These are phyloP conservation scores for Truncatella angustata DNA, from an alignment of 2,329 filamentous ascomycete genomes.

Conservation along the genomic window DNA sequence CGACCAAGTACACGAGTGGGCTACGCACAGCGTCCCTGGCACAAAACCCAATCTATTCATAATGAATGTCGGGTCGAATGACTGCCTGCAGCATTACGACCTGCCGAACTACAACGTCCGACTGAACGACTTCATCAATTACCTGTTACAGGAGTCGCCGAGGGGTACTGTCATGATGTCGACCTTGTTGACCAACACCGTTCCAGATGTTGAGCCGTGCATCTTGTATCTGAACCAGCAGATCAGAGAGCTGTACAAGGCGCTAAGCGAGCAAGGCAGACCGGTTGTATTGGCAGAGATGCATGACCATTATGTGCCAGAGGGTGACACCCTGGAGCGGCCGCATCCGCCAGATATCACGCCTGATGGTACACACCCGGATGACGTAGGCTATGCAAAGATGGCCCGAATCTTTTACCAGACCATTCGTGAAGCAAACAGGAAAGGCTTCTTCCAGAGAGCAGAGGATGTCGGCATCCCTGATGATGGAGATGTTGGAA, in stretches of 20 bases:
- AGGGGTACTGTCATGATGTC: slow-evolving; percentile 23
- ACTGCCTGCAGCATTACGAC: slow-evolving; percentile 24
- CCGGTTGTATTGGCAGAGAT: slow-evolving; percentile 25
- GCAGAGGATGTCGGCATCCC: slow-evolving; percentile 17
- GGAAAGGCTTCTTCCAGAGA: slow-evolving; percentile 15
- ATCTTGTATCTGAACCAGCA: slow-evolving; percentile 21
- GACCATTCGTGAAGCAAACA: slow-evolving; percentile 20
- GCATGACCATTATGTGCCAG: slow-evolving; percentile 19
- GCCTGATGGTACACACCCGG: slow-evolving; percentile 23
- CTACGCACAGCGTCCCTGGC: slow-evolving; percentile 16
- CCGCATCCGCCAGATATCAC: slow-evolving; percentile 18
- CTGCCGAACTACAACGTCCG: slow-evolving; percentile 16
- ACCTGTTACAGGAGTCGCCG: slow-evolving; percentile 20
- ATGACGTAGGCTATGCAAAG: slow-evolving; percentile 21
- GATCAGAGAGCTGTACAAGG: slow-evolving; percentile 16
- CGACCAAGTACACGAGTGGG: slow-evolving; percentile 22
- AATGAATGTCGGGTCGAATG: slow-evolving; percentile 28
- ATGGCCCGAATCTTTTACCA: slow-evolving; percentile 22
- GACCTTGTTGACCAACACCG: slow-evolving; percentile 23
- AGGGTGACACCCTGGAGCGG: slow-evolving; percentile 12
- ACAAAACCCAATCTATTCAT: slow-evolving; percentile 25
- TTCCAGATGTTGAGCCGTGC: slow-evolving; percentile 16
- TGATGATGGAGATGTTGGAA: slow-evolving; percentile 14
- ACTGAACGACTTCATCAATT: slow-evolving; percentile 20
- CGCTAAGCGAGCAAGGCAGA: slow-evolving; percentile 11